Evolutionary conservation across 2,329 filamentous ascomycete genomes (phyloP).

Genomic region (Trichoderma asperellum): DNA sequence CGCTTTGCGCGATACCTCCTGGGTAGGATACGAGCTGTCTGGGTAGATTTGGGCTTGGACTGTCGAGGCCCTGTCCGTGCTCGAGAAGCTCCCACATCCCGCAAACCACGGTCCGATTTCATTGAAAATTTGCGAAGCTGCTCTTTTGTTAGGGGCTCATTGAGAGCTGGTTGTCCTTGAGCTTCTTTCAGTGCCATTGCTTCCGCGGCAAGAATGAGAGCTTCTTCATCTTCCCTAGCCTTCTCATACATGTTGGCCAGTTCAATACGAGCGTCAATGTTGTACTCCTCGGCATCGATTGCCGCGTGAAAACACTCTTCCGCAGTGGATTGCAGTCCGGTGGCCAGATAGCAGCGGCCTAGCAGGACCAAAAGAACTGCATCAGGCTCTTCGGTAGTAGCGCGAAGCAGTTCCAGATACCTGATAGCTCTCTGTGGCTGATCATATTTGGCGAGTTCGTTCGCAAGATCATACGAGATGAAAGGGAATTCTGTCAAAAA

Average conservation of each 20-base stretch:
- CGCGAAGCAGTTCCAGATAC: slow-evolving; percentile 60
- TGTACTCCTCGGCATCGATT: slow-evolving; percentile 70
- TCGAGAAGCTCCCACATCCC: slow-evolving; percentile 12
- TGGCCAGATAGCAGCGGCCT: slow-evolving; percentile 70
- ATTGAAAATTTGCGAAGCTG: slow-evolving; percentile 1
- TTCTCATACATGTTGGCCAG: slow-evolving; percentile 85
- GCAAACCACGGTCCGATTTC: neutral
- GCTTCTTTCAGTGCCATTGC: slow-evolving; percentile 66
- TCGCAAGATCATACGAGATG: slow-evolving; percentile 71
- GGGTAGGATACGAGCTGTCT: slow-evolving; percentile 37
- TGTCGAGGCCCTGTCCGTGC: slow-evolving; percentile 17
- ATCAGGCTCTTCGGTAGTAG: slow-evolving; percentile 54
- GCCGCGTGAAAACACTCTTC: slow-evolving; percentile 78
- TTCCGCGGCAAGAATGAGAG: slow-evolving; percentile 76
- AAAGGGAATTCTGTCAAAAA: slow-evolving; percentile 70
- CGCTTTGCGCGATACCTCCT: slow-evolving; percentile 52
- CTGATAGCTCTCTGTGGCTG: slow-evolving; percentile 49
- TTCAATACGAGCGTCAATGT: slow-evolving; percentile 76
- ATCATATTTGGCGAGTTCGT: slow-evolving; percentile 46
- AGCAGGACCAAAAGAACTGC: slow-evolving; percentile 58
- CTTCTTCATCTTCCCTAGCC: slow-evolving; percentile 72
- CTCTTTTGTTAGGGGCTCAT: slow-evolving; percentile 29
- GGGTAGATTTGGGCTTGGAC: slow-evolving; percentile 10
- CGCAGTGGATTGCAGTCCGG: slow-evolving; percentile 68
- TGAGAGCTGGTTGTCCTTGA: slow-evolving; percentile 39